phyloP scores from a whole-genome alignment of 352 stramenopile genomes.

The Plasmopara muralis region DNA sequence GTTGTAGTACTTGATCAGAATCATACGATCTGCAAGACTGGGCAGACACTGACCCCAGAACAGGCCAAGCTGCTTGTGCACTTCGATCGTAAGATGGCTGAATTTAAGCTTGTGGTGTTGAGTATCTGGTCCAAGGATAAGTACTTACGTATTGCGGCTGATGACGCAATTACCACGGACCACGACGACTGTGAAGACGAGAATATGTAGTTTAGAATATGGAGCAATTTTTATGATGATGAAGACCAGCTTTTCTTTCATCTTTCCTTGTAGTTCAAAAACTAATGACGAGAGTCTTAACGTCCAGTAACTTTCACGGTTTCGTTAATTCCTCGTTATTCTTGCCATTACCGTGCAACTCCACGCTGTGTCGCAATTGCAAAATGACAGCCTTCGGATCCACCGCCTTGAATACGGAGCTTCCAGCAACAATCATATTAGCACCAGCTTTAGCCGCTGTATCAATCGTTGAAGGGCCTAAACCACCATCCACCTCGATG shows the following conservation, averaged over 20 bases:
- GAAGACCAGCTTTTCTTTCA: too few species aligned
- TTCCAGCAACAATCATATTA: constrained; percentile 97
- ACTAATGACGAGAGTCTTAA: too few species aligned
- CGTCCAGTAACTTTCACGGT: constrained; percentile 17
- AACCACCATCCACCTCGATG: constrained; percentile 96
- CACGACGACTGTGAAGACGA: constrained; percentile 49
- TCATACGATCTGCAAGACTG: constrained; percentile 92
- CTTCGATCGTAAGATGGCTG: constrained; percentile 85
- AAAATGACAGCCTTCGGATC: constrained; percentile 70
- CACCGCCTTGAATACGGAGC: constrained; percentile 87
- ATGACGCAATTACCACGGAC: constrained; percentile 25
- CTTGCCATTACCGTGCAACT: constrained; percentile 74
- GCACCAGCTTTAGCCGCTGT: constrained; percentile 89
- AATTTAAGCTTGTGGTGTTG: constrained; percentile 77
- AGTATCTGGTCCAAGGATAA: constrained; percentile 70
- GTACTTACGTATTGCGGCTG: constrained; percentile 64
- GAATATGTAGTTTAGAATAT: constrained; percentile 38
- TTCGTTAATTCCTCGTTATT: constrained; percentile 51
- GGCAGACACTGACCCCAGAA: constrained; percentile 91
- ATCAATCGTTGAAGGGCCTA: constrained; percentile 92
- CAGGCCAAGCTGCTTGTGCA: constrained; percentile 93
- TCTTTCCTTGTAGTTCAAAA: too few species aligned
- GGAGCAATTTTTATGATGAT: too few species aligned
- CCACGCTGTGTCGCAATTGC: constrained; percentile 78
- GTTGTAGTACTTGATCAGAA: constrained; percentile 89